These are phyloP conservation scores for Kodamaea fungicola DNA, from an alignment of 1,139 yeast genomes.

Conservation along the genomic window DNA sequence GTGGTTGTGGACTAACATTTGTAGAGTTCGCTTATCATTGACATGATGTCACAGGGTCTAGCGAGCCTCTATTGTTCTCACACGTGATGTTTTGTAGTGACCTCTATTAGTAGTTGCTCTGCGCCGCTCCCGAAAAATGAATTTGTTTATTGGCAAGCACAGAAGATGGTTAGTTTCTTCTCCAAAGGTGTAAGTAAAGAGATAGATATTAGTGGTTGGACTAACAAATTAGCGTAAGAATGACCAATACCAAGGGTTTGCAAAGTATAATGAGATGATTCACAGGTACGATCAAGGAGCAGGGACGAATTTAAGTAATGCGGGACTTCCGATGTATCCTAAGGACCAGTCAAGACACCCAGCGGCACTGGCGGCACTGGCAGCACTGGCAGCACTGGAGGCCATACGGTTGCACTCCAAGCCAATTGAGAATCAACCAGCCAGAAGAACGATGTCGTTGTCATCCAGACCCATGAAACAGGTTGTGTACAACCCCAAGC, in stretches of 20 bases:
- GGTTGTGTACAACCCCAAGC: slow-evolving; percentile 36
- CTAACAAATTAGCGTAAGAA: slow-evolving; percentile 10
- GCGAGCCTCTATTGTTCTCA: no score
- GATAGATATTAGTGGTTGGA: background rate
- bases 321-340: slow-evolving; percentile 11
- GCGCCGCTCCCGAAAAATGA: no score
- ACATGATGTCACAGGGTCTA: no score
- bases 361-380: slow-evolving; percentile 4
- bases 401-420: slow-evolving; percentile 1
- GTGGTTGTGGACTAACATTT: no score
- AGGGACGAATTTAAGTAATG: slow-evolving; percentile 9
- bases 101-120: no score
- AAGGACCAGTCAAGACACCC: slow-evolving; percentile 17
- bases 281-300: slow-evolving; percentile 33
- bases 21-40: no score
- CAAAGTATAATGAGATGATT: slow-evolving; percentile 33
- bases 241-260: slow-evolving; percentile 34
- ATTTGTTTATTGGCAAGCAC: no score
- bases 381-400: slow-evolving; percentile 3
- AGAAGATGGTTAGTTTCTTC: background rate
- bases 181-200: slow-evolving; percentile 1
- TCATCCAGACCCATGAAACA: slow-evolving; percentile 25
- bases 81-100: no score
- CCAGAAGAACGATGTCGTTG: slow-evolving; percentile 5
- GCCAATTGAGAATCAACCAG: slow-evolving; percentile 1